Evolutionary conservation across 306 rosid species (phyloP).

Genomic region (Ammopiptanthus mongolicus): DNA sequence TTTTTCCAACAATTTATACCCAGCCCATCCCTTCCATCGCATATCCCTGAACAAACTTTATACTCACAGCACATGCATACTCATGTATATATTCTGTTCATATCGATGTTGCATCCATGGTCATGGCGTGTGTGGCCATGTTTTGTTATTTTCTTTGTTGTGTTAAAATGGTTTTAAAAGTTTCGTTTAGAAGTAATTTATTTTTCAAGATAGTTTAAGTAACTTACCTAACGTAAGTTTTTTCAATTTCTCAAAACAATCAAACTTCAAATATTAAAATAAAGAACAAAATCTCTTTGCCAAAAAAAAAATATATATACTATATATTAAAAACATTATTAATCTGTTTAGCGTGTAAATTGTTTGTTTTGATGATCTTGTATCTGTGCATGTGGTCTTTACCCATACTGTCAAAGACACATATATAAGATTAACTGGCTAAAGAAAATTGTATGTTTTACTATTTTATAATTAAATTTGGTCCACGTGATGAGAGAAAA

Average conservation of each 20-base stretch:
- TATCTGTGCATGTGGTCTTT: not conserved
- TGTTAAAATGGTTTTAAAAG: not conserved
- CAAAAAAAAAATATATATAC: no score
- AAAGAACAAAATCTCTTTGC: not conserved
- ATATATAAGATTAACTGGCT: not conserved
- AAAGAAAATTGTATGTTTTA: not conserved
- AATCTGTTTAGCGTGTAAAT: no score
- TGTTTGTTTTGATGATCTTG: not conserved
- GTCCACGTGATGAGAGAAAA: not conserved
- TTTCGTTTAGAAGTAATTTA: not conserved
- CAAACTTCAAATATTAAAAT: not conserved
- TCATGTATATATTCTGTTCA: not conserved
- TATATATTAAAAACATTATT: no score
- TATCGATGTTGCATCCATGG: not conserved
- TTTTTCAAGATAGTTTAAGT: not conserved
- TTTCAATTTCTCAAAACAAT: not conserved
- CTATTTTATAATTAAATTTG: not conserved
- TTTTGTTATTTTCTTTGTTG: not conserved
- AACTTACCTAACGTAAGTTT: not conserved
- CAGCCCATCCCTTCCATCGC: conserved; percentile 1
- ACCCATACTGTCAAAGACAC: not conserved
- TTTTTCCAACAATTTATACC: no score
- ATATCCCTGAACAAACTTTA: conserved; percentile 23
- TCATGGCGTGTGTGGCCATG: not conserved
- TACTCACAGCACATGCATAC: conserved; percentile 4